These are phyloP conservation scores for Lachnellula arida DNA, from an alignment of 2,329 filamentous ascomycete species.

Conservation along the genomic window DNA sequence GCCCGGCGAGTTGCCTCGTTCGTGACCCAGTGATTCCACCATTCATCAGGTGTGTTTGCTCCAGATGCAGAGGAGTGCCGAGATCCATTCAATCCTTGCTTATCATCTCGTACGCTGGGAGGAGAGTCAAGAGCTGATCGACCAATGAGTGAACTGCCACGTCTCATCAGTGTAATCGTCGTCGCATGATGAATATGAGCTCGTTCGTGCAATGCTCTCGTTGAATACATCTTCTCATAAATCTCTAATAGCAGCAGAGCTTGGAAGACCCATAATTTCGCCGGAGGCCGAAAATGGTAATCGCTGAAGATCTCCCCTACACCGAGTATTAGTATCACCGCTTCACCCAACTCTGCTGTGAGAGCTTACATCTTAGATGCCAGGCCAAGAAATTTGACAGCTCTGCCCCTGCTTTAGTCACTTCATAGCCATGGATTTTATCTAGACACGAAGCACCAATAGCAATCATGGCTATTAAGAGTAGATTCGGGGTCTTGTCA, in stretches of 20 bases:
- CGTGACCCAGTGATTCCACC: constrained; percentile 95
- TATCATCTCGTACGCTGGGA: constrained; percentile 55
- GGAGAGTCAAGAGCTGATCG: constrained; percentile 81
- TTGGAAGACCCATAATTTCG: constrained; percentile 95
- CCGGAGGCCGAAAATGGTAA: constrained; percentile 80
- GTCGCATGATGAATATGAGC: constrained; percentile 97
- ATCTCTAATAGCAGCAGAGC: constrained; percentile 82
- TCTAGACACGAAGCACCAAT: constrained; percentile 89
- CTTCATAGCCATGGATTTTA: constrained; percentile 68
- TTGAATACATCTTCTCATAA: constrained; percentile 98
- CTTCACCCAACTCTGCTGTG: neutral
- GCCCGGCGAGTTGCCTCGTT: constrained; percentile 86
- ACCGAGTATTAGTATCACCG: constrained; percentile 54
- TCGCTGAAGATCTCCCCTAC: constrained; percentile 75
- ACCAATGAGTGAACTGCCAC: constrained; percentile 85
- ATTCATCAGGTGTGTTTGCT: constrained; percentile 73
- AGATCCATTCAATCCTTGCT: constrained; percentile 44
- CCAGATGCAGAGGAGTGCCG: constrained; percentile 59
- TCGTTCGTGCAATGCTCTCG: constrained; percentile 83
- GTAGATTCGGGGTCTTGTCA: constrained; percentile 76
- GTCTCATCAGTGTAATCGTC: constrained; percentile 89
- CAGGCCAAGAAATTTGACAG: constrained; percentile 87
- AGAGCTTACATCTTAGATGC: constrained; percentile 73
- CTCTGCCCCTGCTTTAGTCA: constrained; percentile 72
- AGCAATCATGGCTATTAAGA: constrained; percentile 84